Evolutionary conservation across 2,329 filamentous ascomycete species (phyloP).

Genomic region (Diaporthe vexans): DNA sequence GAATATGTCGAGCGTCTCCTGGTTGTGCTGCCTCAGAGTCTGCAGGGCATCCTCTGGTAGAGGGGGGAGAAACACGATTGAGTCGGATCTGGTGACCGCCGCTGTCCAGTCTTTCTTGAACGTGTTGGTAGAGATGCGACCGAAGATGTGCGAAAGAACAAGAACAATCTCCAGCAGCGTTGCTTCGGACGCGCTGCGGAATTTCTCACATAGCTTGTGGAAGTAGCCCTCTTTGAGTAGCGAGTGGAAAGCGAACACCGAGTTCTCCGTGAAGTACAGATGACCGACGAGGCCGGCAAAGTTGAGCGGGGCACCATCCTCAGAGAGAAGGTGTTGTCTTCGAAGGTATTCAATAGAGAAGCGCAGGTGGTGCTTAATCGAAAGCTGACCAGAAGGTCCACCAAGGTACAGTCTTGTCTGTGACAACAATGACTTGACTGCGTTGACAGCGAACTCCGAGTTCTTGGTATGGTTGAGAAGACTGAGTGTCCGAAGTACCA

Average conservation of each 20-base stretch:
- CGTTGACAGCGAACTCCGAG: constrained; percentile 71
- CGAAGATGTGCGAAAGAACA: constrained; percentile 79
- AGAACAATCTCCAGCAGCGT: constrained; percentile 74
- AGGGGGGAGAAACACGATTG: constrained; percentile 74
- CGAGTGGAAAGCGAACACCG: constrained; percentile 82
- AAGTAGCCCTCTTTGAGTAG: constrained; percentile 81
- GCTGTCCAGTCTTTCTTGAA: constrained; percentile 60
- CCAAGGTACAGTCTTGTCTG: constrained; percentile 80
- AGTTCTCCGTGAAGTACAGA: constrained; percentile 83
- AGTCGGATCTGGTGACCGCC: constrained; percentile 69
- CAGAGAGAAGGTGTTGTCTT: constrained; percentile 74
- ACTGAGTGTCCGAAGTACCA: constrained; percentile 78
- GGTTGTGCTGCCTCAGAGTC: constrained; percentile 74
- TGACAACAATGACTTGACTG: constrained; percentile 76
- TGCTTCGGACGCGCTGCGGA: constrained; percentile 63
- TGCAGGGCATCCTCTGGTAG: constrained; percentile 70
- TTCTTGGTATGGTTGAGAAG: constrained; percentile 76
- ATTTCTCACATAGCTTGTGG: constrained; percentile 69
- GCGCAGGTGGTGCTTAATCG: constrained; percentile 81
- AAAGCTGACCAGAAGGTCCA: constrained; percentile 75
- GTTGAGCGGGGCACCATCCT: constrained; percentile 75
- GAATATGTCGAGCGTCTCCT: constrained; percentile 75
- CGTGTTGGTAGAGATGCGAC: constrained; percentile 65
- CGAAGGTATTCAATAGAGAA: constrained; percentile 87
- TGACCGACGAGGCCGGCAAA: constrained; percentile 80